Evolutionary conservation across 306 rosid genomes (phyloP), one percentile per base, ranked within the genome.

Genomic region (Phaseolus lunatus): DNA sequence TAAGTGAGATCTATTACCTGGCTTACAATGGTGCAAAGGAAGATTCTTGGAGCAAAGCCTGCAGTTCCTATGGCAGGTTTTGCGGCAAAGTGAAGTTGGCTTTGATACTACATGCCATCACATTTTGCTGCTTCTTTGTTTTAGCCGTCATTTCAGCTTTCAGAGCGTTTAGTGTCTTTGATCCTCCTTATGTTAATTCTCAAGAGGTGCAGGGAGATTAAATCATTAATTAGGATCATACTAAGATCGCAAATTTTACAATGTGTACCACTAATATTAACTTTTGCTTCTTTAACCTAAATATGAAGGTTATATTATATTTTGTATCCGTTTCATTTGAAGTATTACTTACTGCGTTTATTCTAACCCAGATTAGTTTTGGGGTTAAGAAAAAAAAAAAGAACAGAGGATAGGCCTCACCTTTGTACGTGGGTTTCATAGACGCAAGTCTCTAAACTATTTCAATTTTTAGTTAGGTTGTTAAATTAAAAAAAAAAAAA

Each of bases 41-140:
- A 74, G 88, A 90, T 69, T 81, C 98, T 61, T 94, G 98, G 98
- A 92, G 98, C 81, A 91, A 94, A 87, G 93, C 91, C 16, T 94
- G 96, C 59, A 80, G 70, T 54, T 70, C 91, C 2, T 90, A 89
- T 82, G 96, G 88, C 24, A 92, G 15, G 72, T 94, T 94, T 77
- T 94, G 98, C 80, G 61, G 77, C 61, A 92, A 83, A 87, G 81
- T 90, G 84, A 89, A 94, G 86, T 22, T 90, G 77, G 96, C 97
- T 13, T 80, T 92, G 61, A 69, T 89, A 64, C 81, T 92, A 15
- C 96, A 92, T 45, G 57, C 59, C 3, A 13, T 88, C 56, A 88
- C 92, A 13, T 80, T 92, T 52, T 81, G 68, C 24, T 89, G 96
- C 80, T 87, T 90, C 83, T 66, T 94, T 53, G 44, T 83, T 22